Base-by-base conservation (phyloP, 306 rosid genomes). In the Sophora flavescens region DNA sequence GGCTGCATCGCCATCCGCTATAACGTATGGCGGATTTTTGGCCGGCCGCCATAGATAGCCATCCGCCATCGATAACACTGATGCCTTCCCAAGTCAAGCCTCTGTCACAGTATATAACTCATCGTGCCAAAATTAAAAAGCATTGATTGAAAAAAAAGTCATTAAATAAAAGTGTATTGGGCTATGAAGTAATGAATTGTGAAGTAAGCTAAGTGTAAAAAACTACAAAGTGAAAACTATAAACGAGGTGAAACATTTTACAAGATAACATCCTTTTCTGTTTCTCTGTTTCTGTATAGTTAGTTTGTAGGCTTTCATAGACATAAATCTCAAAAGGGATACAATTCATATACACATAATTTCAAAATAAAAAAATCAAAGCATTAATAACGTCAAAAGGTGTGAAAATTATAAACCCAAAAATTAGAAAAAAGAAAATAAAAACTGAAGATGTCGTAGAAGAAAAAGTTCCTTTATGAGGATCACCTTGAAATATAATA, bases 291-390 rank as follows among this genome's bases (percentile, higher is more conserved):
- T 47, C 3, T 36, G 22, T 7, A 57, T 36, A 38, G 72, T 68
- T 68, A 60, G 35, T 13, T 18, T 62, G 41, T 36, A 63, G 44
- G 48, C 41, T 65, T 51, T 47, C 70, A n/a, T 6, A 41, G 38
- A 6, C 62, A 76, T 48, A 70, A 26, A 68, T 81, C 44, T 70
- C 63, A 64, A 64, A 77, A 69, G 48, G 76, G 63, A 15, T 64
- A 80, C 33, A 44, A 56, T 39, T 63, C 26, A 57, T 26, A 38
- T 36, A 63, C 39, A 76, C 56, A 63, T 45, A 57, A 26, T 63
- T 72, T 67, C 17, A 16, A 17, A 12, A 63, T 47, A 42, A 53
- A 70, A 70, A 76, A 30, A 78, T 61, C 30, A n/a, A 11, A 39
- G 45, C 58, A 70, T 62, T 63, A 70, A 44, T 33, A 81, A 42